A percentile compares a stretch with the other conserved stretches of the same genome.
phyloP scores from a whole-genome alignment of 192 early-diverging fungal genomes.

The Rhizophagus sp. region DNA sequence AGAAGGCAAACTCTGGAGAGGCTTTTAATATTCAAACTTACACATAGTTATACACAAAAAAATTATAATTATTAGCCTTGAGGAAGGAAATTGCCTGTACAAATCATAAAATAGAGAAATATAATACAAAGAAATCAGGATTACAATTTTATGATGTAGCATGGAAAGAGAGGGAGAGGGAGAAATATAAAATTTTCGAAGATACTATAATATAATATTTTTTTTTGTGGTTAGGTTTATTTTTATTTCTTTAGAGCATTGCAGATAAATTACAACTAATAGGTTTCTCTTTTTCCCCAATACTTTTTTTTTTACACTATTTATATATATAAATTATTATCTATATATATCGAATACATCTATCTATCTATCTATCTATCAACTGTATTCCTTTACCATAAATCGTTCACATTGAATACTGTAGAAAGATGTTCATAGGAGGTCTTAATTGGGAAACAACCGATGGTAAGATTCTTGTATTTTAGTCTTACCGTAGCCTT shows the following conservation, averaged over 20 bases:
- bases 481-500: slow-evolving; percentile 22
- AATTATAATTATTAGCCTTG: background rate
- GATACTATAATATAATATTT: background rate
- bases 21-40: background rate
- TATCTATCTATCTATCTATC: slow-evolving; percentile 2
- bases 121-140: background rate
- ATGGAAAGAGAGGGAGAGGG: slow-evolving; percentile 27
- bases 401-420: slow-evolving; percentile 18
- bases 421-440: slow-evolving; percentile 82
- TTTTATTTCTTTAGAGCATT: slow-evolving; percentile 27
- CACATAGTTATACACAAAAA: background rate
- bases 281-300: slow-evolving; percentile 25
- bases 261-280: slow-evolving; percentile 30
- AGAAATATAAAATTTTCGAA: slow-evolving; percentile 12
- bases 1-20: background rate
- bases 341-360: slow-evolving; percentile 19
- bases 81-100: background rate
- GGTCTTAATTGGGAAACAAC: slow-evolving; percentile 84
- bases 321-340: slow-evolving; percentile 17
- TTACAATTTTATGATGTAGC: background rate
- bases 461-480: slow-evolving; percentile 63
- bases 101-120: background rate
- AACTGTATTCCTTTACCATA: slow-evolving; percentile 12
- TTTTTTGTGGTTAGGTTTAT: slow-evolving; percentile 13
- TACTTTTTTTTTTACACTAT: slow-evolving; percentile 10